phyloP scores from a whole-genome alignment of 306 rosid genomes.

The Cicer cuneatum region DNA sequence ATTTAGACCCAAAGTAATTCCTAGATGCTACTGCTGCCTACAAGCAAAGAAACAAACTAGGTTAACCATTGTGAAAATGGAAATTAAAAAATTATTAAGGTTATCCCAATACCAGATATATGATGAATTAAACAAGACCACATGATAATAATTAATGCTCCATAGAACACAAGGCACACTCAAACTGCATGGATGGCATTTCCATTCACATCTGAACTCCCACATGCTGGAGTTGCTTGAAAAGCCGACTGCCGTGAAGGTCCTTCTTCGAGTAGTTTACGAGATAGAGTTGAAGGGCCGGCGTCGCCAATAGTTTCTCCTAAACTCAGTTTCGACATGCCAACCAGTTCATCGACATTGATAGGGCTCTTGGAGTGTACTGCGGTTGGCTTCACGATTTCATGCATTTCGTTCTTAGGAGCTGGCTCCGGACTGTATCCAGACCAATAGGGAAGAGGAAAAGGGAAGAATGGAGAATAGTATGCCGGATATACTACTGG shows the following conservation, averaged over 20 bases:
- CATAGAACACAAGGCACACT: conserved; percentile 33
- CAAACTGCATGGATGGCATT: conserved; percentile 75
- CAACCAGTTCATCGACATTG: conserved; percentile 90
- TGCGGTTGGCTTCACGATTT: conserved; percentile 93
- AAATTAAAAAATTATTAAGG: conserved; percentile 53
- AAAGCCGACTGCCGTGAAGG: conserved; percentile 96
- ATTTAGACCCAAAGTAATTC: conserved; percentile 48
- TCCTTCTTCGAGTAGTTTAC: conserved; percentile 79
- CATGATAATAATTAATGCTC: conserved; percentile 49
- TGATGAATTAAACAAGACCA: conserved; percentile 55
- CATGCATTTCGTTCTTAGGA: conserved; percentile 66
- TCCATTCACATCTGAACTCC: conserved; percentile 67
- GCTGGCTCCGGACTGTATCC: conserved; percentile 64
- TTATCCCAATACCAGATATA: conserved; percentile 50
- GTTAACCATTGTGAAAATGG: conserved; percentile 46
- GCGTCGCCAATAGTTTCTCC: conserved; percentile 77
- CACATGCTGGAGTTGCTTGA: conserved; percentile 82
- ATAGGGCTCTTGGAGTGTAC: conserved; percentile 83
- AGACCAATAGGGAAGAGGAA: conserved; percentile 79
- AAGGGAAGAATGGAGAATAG: conserved; percentile 72
- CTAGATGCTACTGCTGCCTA: conserved; percentile 64
- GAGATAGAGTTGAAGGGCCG: conserved; percentile 77
- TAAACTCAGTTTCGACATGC: conserved; percentile 92
- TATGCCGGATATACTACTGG: conserved; percentile 80
- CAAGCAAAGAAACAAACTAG: conserved; percentile 52